phyloP scores from a whole-genome alignment of 2,329 filamentous ascomycete genomes.

The Epichloe amarillans region DNA sequence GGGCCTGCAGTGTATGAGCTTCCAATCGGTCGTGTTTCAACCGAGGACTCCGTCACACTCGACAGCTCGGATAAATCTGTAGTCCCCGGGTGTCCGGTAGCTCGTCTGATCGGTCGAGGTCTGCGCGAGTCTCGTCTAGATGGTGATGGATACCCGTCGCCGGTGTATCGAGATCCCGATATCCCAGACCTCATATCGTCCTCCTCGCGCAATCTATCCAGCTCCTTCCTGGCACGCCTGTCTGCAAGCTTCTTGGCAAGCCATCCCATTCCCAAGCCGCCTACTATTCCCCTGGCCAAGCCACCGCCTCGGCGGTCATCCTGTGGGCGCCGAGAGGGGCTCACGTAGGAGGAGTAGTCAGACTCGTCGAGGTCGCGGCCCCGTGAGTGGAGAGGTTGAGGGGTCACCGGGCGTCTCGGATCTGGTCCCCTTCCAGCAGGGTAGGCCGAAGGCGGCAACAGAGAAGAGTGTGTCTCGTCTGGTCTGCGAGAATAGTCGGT shows the following conservation, averaged over 20 bases:
- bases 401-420: slow-evolving; percentile 30
- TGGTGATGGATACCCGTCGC: slow-evolving; percentile 47
- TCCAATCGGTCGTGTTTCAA: slow-evolving; percentile 18
- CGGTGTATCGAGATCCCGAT: slow-evolving; percentile 52
- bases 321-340: slow-evolving; percentile 44
- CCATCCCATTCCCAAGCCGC: slow-evolving; percentile 54
- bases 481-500: slow-evolving; percentile 20
- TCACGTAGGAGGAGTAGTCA: slow-evolving; percentile 47
- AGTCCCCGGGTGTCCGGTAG: slow-evolving; percentile 16
- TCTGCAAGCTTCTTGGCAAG: slow-evolving; percentile 52
- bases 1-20: slow-evolving; percentile 13
- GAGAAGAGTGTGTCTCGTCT: slow-evolving; percentile 23
- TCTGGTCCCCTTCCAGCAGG: slow-evolving; percentile 26
- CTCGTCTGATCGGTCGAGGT: slow-evolving; percentile 17
- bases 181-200: slow-evolving; percentile 47
- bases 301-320: slow-evolving; percentile 31
- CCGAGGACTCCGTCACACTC: slow-evolving; percentile 23
- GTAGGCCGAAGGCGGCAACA: slow-evolving; percentile 33
- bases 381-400: slow-evolving; percentile 33
- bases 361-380: slow-evolving; percentile 36
- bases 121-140: slow-evolving; percentile 23
- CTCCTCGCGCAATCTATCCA: slow-evolving; percentile 31
- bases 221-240: slow-evolving; percentile 34
- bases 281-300: slow-evolving; percentile 43
- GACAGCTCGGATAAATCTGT: slow-evolving; percentile 18